Conservation (phyloP, 108 stramenopile species). For the Cyclotella cryptica region DNA sequence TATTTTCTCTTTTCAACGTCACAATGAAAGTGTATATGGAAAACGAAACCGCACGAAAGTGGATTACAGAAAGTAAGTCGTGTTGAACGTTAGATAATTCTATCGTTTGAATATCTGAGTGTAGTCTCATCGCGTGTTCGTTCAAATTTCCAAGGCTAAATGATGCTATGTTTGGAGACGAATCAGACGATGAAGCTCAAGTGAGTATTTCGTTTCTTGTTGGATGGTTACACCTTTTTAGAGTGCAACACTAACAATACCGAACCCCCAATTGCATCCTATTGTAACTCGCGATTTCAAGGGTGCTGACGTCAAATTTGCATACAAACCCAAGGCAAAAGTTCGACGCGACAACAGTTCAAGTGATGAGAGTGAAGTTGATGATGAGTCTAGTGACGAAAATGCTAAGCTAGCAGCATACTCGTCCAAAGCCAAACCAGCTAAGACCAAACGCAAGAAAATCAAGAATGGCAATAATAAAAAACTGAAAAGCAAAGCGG, state of each 20-base stretch:
- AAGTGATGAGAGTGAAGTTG: constrained; percentile 15
- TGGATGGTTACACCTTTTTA: not conserved
- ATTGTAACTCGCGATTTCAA: not conserved
- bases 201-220: not conserved
- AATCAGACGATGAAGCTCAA: constrained; percentile 61
- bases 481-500: not conserved
- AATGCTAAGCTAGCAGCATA: not conserved
- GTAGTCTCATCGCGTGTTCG: not conserved
- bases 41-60: constrained; percentile 76
- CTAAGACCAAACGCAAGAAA: not conserved
- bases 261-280: not conserved
- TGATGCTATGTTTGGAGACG: constrained; percentile 81
- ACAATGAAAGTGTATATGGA: constrained; percentile 52
- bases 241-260: not conserved
- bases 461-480: not conserved
- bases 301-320: constrained; percentile 13
- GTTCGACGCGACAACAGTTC: not conserved
- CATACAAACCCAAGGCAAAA: constrained; percentile 14
- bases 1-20: not conserved
- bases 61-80: constrained; percentile 71
- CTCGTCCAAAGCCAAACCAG: not conserved
- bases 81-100: not conserved
- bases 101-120: too few species aligned
- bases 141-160: constrained; percentile 52
- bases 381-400: not conserved